Evolutionary conservation across 805 yeast species (phyloP).

Genomic region (Wickerhamomyces hampshirensis): DNA sequence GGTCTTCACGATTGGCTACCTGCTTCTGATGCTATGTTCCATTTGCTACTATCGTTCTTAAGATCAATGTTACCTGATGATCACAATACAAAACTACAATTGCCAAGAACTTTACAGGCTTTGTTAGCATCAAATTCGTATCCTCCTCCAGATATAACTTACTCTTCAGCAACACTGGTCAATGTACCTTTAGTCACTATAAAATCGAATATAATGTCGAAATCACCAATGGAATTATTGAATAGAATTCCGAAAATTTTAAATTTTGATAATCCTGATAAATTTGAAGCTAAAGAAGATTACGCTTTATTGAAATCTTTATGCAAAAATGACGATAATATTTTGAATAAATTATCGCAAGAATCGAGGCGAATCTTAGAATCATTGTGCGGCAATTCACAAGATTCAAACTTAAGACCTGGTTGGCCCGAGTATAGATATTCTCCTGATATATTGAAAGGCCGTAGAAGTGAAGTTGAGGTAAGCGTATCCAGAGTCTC

Average conservation of each 20-base stretch:
- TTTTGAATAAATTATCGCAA: constrained; percentile 60
- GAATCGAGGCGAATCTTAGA: constrained; percentile 62
- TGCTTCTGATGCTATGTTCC: constrained; percentile 83
- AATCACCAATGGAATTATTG: constrained; percentile 54
- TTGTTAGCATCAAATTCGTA: constrained; percentile 61
- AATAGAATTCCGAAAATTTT: constrained; percentile 53
- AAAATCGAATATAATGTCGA: constrained; percentile 34
- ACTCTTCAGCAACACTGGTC: constrained; percentile 34
- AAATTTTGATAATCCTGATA: constrained; percentile 63
- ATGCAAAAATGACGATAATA: constrained; percentile 52
- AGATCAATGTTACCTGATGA: constrained; percentile 73
- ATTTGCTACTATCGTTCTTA: constrained; percentile 68
- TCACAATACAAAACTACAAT: constrained; percentile 43
- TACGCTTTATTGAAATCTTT: constrained; percentile 68
- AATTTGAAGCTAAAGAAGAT: constrained; percentile 73
- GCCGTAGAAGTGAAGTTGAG: constrained; percentile 18
- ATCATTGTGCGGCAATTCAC: constrained; percentile 32
- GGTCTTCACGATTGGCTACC: constrained; percentile 77
- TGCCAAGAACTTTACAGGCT: constrained; percentile 65
- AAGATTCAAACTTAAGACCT: constrained; percentile 30
- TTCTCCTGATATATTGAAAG: constrained; percentile 24
- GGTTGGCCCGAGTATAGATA: constrained; percentile 34
- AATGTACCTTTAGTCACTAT: constrained; percentile 61
- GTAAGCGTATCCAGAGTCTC: constrained; percentile 52
- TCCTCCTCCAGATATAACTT: constrained; percentile 58